Evolutionary conservation across 1,139 yeast genomes (phyloP).

Genomic region (Scheffersomyces lignicola): DNA sequence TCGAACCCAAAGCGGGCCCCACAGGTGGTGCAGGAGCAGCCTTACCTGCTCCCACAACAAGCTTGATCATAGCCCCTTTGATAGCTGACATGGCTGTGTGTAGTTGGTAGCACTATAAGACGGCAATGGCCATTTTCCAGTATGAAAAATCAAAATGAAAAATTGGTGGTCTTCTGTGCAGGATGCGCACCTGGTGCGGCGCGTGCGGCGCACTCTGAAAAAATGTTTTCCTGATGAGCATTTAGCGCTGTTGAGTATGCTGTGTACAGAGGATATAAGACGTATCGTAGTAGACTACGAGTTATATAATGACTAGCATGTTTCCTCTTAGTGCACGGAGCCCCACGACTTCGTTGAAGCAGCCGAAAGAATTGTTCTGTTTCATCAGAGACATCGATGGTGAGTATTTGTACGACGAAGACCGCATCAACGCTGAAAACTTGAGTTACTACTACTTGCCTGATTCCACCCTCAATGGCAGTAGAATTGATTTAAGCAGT

Average conservation of each 20-base stretch:
- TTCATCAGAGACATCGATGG: slow-evolving; percentile 60
- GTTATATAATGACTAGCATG: slow-evolving; percentile 33
- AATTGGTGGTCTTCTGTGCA: background rate
- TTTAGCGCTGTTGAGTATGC: too few relatives aligned
- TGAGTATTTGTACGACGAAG: slow-evolving; percentile 40
- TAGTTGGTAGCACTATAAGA: slow-evolving; percentile 2
- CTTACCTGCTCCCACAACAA: slow-evolving; percentile 96
- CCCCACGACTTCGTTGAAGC: slow-evolving; percentile 56
- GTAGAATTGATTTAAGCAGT: slow-evolving; percentile 53
- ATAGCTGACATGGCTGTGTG: slow-evolving; percentile 30
- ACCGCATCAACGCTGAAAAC: slow-evolving; percentile 40
- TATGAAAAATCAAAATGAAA: too few relatives aligned
- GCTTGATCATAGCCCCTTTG: slow-evolving; percentile 66
- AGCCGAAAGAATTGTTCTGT: slow-evolving; percentile 70
- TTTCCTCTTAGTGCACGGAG: slow-evolving; percentile 51
- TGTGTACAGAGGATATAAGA: background rate
- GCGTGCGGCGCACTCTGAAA: too few relatives aligned
- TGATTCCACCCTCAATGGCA: slow-evolving; percentile 54
- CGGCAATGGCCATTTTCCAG: too few relatives aligned
- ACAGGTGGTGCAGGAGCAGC: slow-evolving; percentile 99
- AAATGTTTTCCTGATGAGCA: too few relatives aligned
- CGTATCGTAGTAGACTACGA: too few relatives aligned
- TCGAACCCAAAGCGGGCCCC: slow-evolving; percentile 98
- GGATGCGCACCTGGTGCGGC: background rate
- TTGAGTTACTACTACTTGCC: slow-evolving; percentile 77